Evolutionary conservation across 2,329 filamentous ascomycete species (phyloP).

Genomic region (Cordyceps farinosa): DNA sequence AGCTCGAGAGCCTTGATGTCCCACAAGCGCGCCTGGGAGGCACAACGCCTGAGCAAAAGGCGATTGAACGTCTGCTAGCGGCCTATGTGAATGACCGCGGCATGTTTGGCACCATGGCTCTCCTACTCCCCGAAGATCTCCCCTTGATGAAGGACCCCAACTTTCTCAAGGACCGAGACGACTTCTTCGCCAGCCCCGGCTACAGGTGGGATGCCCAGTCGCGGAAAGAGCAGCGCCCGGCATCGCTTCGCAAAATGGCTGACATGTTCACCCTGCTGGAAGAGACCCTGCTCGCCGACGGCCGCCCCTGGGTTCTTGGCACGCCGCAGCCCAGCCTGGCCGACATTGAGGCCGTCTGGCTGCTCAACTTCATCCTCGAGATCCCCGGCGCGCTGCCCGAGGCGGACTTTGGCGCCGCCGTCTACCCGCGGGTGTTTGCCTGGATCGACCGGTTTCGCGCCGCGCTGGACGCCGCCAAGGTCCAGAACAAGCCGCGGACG

Average conservation of each 20-base stretch:
- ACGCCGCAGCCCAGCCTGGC: conserved; percentile 52
- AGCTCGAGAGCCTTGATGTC: conserved; percentile 56
- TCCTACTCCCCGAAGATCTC: conserved; percentile 29
- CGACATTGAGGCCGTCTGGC: conserved; percentile 68
- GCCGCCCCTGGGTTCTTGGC: conserved; percentile 60
- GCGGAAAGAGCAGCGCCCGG: conserved; percentile 38
- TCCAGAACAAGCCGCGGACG: conserved; percentile 33
- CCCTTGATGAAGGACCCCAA: conserved; percentile 53
- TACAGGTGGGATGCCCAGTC: conserved; percentile 14
- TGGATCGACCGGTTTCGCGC: conserved; percentile 62
- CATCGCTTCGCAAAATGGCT: conserved; percentile 53
- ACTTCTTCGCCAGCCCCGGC: conserved; percentile 24
- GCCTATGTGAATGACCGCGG: too few species aligned
- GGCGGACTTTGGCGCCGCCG: conserved; percentile 46
- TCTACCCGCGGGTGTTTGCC: conserved; percentile 58
- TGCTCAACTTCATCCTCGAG: conserved; percentile 60
- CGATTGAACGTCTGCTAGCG: too few species aligned
- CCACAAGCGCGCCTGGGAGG: conserved; percentile 17
- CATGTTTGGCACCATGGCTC: too few species aligned
- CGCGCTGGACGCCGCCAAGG: conserved; percentile 40
- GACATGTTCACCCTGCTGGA: conserved; percentile 58
- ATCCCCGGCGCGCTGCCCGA: conserved; percentile 54
- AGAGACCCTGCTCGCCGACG: conserved; percentile 59
- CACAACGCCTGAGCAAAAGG: too few species aligned
- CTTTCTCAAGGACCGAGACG: conserved; percentile 56